Base-by-base conservation (phyloP, 108 stramenopile genomes). In the Discostella pseudostelligera region DNA sequence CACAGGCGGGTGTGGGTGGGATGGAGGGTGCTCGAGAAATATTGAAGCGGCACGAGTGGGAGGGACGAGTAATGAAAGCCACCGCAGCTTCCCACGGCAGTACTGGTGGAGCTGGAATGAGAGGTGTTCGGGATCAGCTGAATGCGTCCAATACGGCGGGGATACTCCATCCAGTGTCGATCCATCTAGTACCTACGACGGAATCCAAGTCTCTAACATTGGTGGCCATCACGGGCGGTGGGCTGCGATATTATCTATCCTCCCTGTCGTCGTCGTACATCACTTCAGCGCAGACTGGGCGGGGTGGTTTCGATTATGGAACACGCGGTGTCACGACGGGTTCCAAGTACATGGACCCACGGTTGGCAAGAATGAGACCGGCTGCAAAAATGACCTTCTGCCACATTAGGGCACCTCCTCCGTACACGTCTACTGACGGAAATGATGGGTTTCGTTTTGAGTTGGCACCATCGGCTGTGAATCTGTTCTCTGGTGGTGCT, bases 1-100 rank as follows among this genome's bases (percentile, higher is more conserved):
- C 92, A 14, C 84, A 87, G 76, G 83, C 84, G 43, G 92, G 92
- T 26, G 89, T 94, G 14, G 92, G 92, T 21, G 89, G 92, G 19
- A 94, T 94, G 92, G 88, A 94, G 13, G 92, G 92, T 21, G 92
- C 92, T 12, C 60, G 89, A 24, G 65, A 68, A 8, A 86, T 90
- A 19, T 69, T 94, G 20, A 85, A 86, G 59, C 43, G 83, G 4
- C 81, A 83, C 2, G 88, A 89, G 42, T 35, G 56, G 21, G 83
- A 79, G n/a, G 73, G 61, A 28, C 50, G 61, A 25, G 21, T 40
- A n/a, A 49, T 11, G 29, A 79, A 81, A 36, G 39, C 58, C 4
- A 16, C 53, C 10, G 50, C 57, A 44, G 65, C 56, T 14, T 22
- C 69, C 29, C 46, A n/a, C n/a, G n/a, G n/a, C n/a, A n/a, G n/a